Percentiles rank a stretch among this genome's conserved stretches.
Conservation (phyloP, 768 basidiomycete genomes). For the Candolleomyces eurysporus region DNA sequence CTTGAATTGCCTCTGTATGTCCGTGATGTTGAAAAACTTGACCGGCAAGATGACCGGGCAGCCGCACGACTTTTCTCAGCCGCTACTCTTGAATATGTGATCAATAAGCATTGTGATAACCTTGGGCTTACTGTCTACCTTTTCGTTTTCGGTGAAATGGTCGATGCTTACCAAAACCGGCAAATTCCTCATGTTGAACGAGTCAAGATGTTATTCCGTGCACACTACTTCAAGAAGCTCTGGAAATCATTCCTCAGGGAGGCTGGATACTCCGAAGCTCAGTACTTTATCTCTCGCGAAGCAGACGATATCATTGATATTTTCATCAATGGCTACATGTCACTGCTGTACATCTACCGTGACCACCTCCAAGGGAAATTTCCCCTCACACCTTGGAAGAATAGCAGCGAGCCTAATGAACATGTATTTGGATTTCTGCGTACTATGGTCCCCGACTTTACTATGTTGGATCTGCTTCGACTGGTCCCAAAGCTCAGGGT, state of each 20-base stretch:
- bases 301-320: neutral
- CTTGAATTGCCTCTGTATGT: constrained; percentile 19
- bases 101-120: neutral
- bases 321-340: neutral
- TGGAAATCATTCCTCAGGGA: neutral
- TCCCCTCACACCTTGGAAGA: neutral
- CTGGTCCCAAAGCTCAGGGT: neutral
- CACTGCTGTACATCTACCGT: neutral
- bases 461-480: neutral
- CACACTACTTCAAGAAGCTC: neutral
- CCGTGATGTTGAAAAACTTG: constrained; percentile 29
- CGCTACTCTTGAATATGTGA: constrained; percentile 12
- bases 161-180: neutral
- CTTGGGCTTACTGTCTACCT: neutral
- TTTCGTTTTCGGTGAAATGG: neutral
- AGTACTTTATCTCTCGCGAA: neutral
- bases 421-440: neutral
- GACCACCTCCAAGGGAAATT: neutral
- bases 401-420: neutral
- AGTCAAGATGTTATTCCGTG: neutral
- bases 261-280: neutral
- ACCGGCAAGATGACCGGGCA: constrained; percentile 35
- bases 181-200: neutral
- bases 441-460: neutral
- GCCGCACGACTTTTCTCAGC: constrained; percentile 30